Base-by-base conservation (phyloP, 768 basidiomycete genomes). In the Rhodotorula diobovata region DNA sequence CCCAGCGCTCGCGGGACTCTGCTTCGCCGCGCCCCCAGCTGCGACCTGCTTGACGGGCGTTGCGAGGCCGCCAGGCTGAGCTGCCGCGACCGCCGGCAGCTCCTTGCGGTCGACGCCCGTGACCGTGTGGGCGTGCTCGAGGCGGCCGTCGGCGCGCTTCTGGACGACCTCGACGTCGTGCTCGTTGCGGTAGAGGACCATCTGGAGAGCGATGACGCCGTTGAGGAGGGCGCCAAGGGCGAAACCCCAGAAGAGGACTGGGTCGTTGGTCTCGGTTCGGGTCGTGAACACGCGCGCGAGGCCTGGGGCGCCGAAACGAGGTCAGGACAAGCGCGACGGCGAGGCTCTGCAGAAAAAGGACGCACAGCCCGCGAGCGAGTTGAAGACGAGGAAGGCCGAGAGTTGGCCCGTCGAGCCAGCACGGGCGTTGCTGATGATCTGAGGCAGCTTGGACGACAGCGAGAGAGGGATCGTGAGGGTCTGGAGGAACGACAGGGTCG, bases 281-380 rank as follows among this genome's bases (percentile, higher is more conserved):
- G 93, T 97, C 14, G 96, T 99, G 84, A 93, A 98, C 25, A 98
- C 83, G 56, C 96, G 84, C 0, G 95, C 96, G 48, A 92, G 82
- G 80, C 93, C 66, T 61, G 35, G 25, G 21, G 1, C 6, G 18
- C 20, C 9, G 9, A 12, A 0, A n/a, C 3, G 7, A 23, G n/a
- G 62, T 43, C 39, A 53, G 39, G 1, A 35, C 14, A 34, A 21
- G 7, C 20, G 14, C 7, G 32, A n/a, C n/a, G n/a, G n/a, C n/a
- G n/a, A n/a, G n/a, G n/a, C n/a, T n/a, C n/a, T n/a, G n/a, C 10
- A 23, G n/a, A 18, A 48, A 15, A 20, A 34, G 43, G 23, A 50
- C 34, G 96, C 95, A 2, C 56, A 55, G 32, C 58, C 58, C 25
- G 84, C 85, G 50, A 98, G 85, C 73, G 95, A 92, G 61, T 91